Base-by-base conservation (phyloP, 2,329 filamentous ascomycete genomes). In the Coniochaeta prunicola region DNA sequence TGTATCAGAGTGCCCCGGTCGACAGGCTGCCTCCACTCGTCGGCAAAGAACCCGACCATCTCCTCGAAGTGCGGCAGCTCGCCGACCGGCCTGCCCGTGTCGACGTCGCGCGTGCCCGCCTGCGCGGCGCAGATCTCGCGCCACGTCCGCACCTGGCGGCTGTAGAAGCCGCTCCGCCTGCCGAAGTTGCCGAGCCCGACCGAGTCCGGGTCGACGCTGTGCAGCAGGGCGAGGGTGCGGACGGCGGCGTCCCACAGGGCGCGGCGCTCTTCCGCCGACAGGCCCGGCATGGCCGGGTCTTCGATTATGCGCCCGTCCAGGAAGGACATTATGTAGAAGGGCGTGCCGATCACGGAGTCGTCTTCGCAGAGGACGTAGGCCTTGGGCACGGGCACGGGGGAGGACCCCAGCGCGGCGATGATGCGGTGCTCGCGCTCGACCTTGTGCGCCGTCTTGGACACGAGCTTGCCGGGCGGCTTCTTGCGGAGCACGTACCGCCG, bases 321-420 rank as follows among this genome's bases (percentile, higher is more conserved):
- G 71, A 94, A 97, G 71, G 91, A 87, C 94, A 99, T 97, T 69
- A 97, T 87, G 76, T 99, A 97, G 74, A 97, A 99, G 6, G 92
- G 84, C 8, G 92, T 97, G 59, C 92, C 94, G 63, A 97, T 80
- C 38, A 97, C 80, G 59, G 74, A 76, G 42, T 80, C 77, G 74
- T 97, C 92, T 73, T 96, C 89, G 75, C 94, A 99, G 19, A 97
- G 82, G 68, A 87, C 89, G 72, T 91, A 88, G 12, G 91, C 85
- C 71, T 83, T 87, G 4, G 94, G 94, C 0, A 96, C 91, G 0
- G 92, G 90, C 0, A 96, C 91, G 0, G 92, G 90, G 9, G 97
- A 96, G 8, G 58, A 59, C 58, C 64, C 58, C 33, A 97, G 81
- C 2, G 93, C 92, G 70, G 90, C 85, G 69, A 97, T 89, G 69